Evolutionary conservation across 2,329 filamentous ascomycete species (phyloP), one percentile per base, ranked within the genome.

Genomic region (Xylaria polymorpha): DNA sequence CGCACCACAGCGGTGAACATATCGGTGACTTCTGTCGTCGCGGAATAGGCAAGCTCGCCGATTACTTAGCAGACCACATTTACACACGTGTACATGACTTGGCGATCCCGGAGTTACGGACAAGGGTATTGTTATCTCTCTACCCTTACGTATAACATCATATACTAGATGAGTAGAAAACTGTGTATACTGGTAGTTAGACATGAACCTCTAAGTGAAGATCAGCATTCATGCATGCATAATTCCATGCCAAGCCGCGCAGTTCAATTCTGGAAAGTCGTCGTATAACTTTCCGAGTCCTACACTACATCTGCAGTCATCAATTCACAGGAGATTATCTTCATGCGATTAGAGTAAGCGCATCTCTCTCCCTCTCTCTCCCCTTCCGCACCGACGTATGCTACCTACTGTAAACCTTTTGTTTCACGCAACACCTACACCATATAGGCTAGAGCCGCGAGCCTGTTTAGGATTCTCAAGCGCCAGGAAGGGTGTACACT

Each of bases 221-320:
- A 70, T 68, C 68, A 61, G 20, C 68, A 64, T 25, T 41, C 43
- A 20, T 68, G 65, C 68, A 70, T 67, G 57, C 64, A 68, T 68
- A 61, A 70, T 64, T 70, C 65, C 41, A 64, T 53, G 55, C 59
- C 64, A 62, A 51, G 48, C 56, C 39, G 32, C 60, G 58, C 35
- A 37, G 64, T 56, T 61, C 32, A 39, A 48, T 66, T 62, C 29
- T 32, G 43, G 55, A 22, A 20, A 29, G 60, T 61, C 56, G 44
- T 46, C 64, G 67, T 67, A 64, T 50, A 65, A 60, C 44, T 57
- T 58, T 51, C 58, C 43, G 53, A 69, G 62, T 68, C 61, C 64
- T 70, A 56, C 25, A 29, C 25, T 29, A 29, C 61, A 55, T 53
- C 68, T 70, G 68, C 68, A 68, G 68, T 70, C 68, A 70, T 68